phyloP scores from a whole-genome alignment of 2,329 filamentous ascomycete genomes.

The Ramichloridium luteum region DNA sequence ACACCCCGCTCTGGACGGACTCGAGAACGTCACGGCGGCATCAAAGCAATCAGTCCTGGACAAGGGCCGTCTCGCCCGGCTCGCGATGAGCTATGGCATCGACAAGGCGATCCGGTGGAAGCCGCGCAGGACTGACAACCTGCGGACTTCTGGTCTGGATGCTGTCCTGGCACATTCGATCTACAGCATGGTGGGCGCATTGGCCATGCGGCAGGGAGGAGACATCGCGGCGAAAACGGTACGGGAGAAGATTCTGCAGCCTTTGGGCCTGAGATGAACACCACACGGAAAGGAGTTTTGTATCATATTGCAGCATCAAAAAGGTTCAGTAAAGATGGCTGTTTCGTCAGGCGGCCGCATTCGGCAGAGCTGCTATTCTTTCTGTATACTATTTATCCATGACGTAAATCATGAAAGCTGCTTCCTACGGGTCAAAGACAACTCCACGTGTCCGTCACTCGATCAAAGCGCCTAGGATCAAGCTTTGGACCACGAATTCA shows the following conservation, averaged over 20 bases:
- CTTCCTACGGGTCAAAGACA: too few species aligned
- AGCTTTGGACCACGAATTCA: conserved; percentile 81
- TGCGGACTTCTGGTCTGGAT: conserved; percentile 60
- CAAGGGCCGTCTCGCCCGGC: conserved; percentile 50
- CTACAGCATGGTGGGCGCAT: conserved; percentile 75
- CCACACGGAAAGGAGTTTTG: too few species aligned
- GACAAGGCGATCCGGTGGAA: conserved; percentile 74
- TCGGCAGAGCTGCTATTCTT: too few species aligned
- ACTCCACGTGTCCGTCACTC: too few species aligned
- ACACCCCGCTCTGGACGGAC: conserved; percentile 57
- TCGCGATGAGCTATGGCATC: conserved; percentile 62
- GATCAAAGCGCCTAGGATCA: conserved; percentile 72
- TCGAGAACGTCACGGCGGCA: conserved; percentile 56
- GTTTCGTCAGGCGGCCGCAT: too few species aligned
- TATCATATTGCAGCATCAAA: too few species aligned
- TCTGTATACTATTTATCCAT: too few species aligned
- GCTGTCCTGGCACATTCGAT: conserved; percentile 65
- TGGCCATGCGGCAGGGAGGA: conserved; percentile 79
- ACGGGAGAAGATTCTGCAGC: conserved; percentile 59
- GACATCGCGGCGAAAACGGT: conserved; percentile 63
- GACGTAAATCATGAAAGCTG: too few species aligned
- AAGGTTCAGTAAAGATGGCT: too few species aligned
- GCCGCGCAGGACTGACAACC: conserved; percentile 60
- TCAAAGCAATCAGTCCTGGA: conserved; percentile 51
- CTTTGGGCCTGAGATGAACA: conserved; percentile 44